Base-by-base conservation (phyloP, 2,329 filamentous ascomycete species). In the Cadophora malorum region DNA sequence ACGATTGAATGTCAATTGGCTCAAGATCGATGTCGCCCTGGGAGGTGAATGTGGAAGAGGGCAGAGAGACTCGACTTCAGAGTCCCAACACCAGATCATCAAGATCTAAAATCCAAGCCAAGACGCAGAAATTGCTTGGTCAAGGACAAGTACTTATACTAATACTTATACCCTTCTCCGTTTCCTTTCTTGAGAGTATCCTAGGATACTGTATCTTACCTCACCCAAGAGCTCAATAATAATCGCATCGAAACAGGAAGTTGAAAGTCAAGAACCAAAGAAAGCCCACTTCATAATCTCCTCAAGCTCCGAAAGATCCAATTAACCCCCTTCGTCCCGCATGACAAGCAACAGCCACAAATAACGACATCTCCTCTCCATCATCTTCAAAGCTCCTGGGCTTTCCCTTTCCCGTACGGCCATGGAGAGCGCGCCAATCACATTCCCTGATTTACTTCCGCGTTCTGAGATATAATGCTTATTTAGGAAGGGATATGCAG, bases 301-400 rank as follows among this genome's bases (percentile, higher is more conserved):
- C 35, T 14, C 8, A 45, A 19, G 41, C 41, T 45, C 16, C 12
- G 19, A 16, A 16, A 45, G 2, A 3, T 16, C 55, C 55, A 59
- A 41, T 59, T 4, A 41, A 41, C 25, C n/a, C 6, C 33, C n/a
- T 8, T 3, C 23, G 6, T 6, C 16, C 16, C 21, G 5, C 28
- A 59, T 59, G 35, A 59, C 35, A 59, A 59, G 56, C 21, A 59
- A 45, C 35, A 41, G 56, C 56, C 35, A 59, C 35, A 16, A 19
- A 59, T 45, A 21, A 35, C 56, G 56, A 59, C 56, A 59, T 59
- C 8, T 38, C 10, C 5, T 16, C 12, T 9, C 31, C 53, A 12
- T 28, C 2, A 14, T 45, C 45, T n/a, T 10, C 21, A 35, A 59
- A 59, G 56, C 21, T 59, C 23, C 55, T 45, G 10, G 55, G 4